phyloP scores from a whole-genome alignment of 164 flowering plant genomes.

The Taxillus chinensis region DNA sequence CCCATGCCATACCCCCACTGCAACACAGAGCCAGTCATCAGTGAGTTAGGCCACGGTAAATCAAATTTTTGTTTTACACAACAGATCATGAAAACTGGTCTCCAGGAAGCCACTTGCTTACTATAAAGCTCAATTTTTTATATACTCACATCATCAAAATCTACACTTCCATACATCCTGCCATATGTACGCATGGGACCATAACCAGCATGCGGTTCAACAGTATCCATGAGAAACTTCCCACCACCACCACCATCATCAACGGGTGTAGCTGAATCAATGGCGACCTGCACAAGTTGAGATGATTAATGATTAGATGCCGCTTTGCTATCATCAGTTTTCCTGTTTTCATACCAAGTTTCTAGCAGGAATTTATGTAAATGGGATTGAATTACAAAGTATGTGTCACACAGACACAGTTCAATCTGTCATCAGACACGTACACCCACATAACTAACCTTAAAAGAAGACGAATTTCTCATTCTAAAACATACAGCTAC shows the following conservation, averaged over 20 bases:
- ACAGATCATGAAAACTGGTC: background rate
- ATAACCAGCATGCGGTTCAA: constrained; percentile 50
- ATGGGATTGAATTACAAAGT: too few relatives aligned
- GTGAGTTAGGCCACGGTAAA: background rate
- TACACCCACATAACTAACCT: too few relatives aligned
- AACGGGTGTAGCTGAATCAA: constrained; percentile 91
- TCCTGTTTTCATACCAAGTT: too few relatives aligned
- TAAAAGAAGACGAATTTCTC: too few relatives aligned
- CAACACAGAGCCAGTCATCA: background rate
- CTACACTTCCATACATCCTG: background rate
- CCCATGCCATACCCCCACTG: constrained; percentile 1
- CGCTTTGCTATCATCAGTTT: too few relatives aligned
- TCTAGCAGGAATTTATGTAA: too few relatives aligned
- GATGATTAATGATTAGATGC: background rate
- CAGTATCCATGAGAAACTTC: constrained; percentile 31
- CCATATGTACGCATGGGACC: constrained; percentile 69
- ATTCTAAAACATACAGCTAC: too few relatives aligned
- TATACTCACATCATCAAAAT: background rate
- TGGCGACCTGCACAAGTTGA: constrained; percentile 61
- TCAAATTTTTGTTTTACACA: background rate
- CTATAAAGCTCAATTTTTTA: background rate
- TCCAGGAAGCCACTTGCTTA: background rate
- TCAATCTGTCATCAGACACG: too few relatives aligned
- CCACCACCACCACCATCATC: constrained; percentile 77
- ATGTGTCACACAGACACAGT: too few relatives aligned